These are phyloP conservation scores for Alternaria sp. DNA, from an alignment of 2,329 filamentous ascomycete species.

Conservation along the genomic window DNA sequence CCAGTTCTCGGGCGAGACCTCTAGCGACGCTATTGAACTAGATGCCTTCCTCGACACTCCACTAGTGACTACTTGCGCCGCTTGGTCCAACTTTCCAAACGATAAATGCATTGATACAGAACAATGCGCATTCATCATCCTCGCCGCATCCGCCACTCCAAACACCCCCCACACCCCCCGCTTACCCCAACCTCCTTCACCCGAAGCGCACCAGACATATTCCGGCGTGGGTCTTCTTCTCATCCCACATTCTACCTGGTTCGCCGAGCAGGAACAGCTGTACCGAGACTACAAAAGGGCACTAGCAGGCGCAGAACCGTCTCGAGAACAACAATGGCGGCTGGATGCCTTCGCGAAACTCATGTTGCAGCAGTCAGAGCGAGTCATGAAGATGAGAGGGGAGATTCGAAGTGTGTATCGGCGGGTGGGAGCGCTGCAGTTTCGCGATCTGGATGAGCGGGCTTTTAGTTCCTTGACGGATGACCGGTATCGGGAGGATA, in stretches of 20 bases:
- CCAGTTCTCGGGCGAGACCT: fast-evolving
- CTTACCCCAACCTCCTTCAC: too few relatives aligned
- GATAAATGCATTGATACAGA: not conserved
- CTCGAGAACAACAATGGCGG: not conserved
- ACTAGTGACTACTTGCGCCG: not conserved
- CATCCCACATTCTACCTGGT: not conserved
- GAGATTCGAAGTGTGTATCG: not conserved
- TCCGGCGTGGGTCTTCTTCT: not conserved
- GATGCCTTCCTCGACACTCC: not conserved
- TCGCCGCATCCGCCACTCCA: not conserved
- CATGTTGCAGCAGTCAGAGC: not conserved
- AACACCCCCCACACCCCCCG: not conserved
- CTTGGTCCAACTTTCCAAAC: too few relatives aligned
- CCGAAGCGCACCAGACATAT: not conserved
- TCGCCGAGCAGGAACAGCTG: not conserved
- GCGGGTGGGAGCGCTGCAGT: not conserved
- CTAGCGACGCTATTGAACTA: fast-evolving
- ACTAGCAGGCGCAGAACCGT: not conserved
- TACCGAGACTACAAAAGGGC: not conserved
- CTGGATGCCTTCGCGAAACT: not conserved
- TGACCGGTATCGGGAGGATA: not conserved
- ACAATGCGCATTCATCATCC: not conserved
- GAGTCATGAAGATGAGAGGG: not conserved
- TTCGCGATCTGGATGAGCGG: not conserved
- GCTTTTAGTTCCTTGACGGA: not conserved